Conservation (phyloP, 495 filamentous ascomycete species). For the Immersiella caudata region DNA sequence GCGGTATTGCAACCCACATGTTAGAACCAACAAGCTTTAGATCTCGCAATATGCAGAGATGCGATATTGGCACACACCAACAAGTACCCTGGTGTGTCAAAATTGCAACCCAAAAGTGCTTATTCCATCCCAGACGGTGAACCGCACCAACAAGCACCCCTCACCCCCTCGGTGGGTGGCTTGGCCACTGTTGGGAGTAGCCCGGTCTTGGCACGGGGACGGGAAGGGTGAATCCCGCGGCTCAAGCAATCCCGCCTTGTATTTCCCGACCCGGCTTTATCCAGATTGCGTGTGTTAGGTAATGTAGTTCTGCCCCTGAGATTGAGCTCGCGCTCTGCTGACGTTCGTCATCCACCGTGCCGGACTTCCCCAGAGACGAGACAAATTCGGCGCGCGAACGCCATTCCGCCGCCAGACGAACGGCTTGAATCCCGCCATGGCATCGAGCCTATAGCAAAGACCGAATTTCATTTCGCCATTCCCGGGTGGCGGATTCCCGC, state of each 20-base stretch:
- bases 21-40: background rate
- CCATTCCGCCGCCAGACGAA: slow-evolving; percentile 12
- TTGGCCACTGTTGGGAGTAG: background rate
- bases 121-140: background rate
- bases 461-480: slow-evolving; percentile 17
- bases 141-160: background rate
- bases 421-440: background rate
- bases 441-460: slow-evolving; percentile 17
- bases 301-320: slow-evolving; percentile 12
- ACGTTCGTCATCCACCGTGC: background rate
- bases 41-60: background rate
- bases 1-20: background rate
- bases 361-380: slow-evolving; percentile 37
- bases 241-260: slow-evolving; percentile 23
- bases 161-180: background rate
- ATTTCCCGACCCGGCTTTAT: slow-evolving; percentile 34
- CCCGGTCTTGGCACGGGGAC: slow-evolving; percentile 12
- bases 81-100: background rate
- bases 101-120: background rate
- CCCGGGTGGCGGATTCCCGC: slow-evolving; percentile 24
- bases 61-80: background rate
- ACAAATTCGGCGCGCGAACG: background rate
- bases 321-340: slow-evolving; percentile 12
- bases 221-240: slow-evolving; percentile 19
- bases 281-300: slow-evolving; percentile 28